phyloP scores from a whole-genome alignment of 768 basidiomycete genomes.

The Termitomyces sp. region DNA sequence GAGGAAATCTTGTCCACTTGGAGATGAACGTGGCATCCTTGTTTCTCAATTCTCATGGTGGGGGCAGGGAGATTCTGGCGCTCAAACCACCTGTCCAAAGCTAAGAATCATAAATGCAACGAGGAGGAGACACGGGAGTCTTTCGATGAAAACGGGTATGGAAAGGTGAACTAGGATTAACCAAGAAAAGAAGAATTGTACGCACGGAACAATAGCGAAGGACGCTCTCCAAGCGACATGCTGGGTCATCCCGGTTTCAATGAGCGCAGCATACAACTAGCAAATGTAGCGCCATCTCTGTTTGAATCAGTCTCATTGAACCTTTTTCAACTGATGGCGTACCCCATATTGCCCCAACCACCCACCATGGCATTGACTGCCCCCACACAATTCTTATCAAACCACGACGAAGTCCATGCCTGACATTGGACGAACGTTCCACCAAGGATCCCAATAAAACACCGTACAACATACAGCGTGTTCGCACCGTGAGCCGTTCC shows the following conservation, averaged over 20 bases:
- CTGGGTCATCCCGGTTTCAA: conserved; percentile 27
- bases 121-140: conserved; percentile 41
- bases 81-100: conserved; percentile 48
- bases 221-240: conserved; percentile 49
- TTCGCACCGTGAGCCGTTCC: conserved; percentile 37
- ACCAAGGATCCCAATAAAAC: conserved; percentile 58
- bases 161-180: background rate
- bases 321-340: background rate
- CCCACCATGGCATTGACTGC: conserved; percentile 49
- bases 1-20: background rate
- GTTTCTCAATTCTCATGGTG: conserved; percentile 9
- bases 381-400: conserved; percentile 40
- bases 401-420: conserved; percentile 57
- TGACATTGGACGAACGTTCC: conserved; percentile 59
- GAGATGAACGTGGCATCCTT: background rate
- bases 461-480: conserved; percentile 28
- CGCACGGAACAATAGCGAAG: conserved; percentile 48
- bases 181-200: background rate
- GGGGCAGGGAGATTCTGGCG: conserved; percentile 34
- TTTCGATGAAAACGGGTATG: background rate
- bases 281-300: conserved; percentile 46
- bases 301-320: background rate
- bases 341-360: conserved; percentile 49
- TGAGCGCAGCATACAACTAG: conserved; percentile 37
- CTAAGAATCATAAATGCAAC: conserved; percentile 34